Evolutionary conservation across 345 rosid genomes (phyloP).

Genomic region (Passiflora organensis): DNA sequence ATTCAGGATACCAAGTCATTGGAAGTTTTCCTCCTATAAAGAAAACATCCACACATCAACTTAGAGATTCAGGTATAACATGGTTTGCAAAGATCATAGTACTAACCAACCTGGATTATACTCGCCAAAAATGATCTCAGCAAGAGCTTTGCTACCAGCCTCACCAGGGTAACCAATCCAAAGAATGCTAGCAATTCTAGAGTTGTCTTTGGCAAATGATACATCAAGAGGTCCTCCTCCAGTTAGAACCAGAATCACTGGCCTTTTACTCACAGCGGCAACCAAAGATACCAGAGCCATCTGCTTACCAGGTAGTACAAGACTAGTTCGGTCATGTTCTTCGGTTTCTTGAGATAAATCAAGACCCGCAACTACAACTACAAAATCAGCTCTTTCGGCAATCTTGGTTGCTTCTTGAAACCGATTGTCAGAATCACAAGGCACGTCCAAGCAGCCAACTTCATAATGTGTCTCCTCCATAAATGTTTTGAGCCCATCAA

Average conservation of each 20-base stretch:
- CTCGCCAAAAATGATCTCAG: constrained; percentile 71
- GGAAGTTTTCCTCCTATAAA: constrained; percentile 84
- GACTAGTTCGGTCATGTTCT: constrained; percentile 77
- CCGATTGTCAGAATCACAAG: constrained; percentile 43
- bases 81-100: neutral
- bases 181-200: constrained; percentile 58
- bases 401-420: constrained; percentile 53
- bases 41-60: neutral
- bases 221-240: constrained; percentile 96
- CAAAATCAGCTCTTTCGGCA: constrained; percentile 58
- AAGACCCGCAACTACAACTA: constrained; percentile 66
- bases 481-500: constrained; percentile 47
- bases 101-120: constrained; percentile 75
- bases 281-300: constrained; percentile 55
- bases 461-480: constrained; percentile 39
- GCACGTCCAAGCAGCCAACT: constrained; percentile 59
- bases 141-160: constrained; percentile 81
- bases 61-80: too few species aligned
- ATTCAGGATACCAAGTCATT: constrained; percentile 85
- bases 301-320: constrained; percentile 86
- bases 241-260: constrained; percentile 76
- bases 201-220: constrained; percentile 57
- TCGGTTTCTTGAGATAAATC: constrained; percentile 86
- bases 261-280: constrained; percentile 57
- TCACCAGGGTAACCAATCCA: constrained; percentile 97